Evolutionary conservation across 2,329 filamentous ascomycete species (phyloP).

Genomic region (Paraphoma chrysanthemicola): DNA sequence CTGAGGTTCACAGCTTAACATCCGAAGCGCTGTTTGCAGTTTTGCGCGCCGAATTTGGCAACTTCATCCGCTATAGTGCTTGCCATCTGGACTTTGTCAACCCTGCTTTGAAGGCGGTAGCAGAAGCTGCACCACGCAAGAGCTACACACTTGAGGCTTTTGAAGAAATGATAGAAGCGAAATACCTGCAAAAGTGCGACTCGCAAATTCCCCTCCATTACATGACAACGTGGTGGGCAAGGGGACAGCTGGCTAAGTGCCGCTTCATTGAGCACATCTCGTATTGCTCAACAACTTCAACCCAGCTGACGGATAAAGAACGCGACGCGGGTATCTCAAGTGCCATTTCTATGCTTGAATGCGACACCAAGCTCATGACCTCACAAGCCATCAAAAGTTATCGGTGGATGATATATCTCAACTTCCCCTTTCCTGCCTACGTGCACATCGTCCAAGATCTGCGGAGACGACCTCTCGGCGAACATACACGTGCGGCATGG

Average conservation of each 20-base stretch:
- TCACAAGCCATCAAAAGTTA: slow-evolving; percentile 52
- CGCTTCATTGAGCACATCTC: slow-evolving; percentile 60
- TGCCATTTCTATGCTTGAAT: slow-evolving; percentile 53
- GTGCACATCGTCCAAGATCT: slow-evolving; percentile 55
- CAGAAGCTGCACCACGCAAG: slow-evolving; percentile 3
- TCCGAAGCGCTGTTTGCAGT: slow-evolving; percentile 63
- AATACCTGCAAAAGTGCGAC: slow-evolving; percentile 45
- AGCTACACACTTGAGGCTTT: slow-evolving; percentile 41
- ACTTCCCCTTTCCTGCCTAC: slow-evolving; percentile 61
- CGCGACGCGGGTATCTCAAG: slow-evolving; percentile 37
- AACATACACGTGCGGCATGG: slow-evolving; percentile 51
- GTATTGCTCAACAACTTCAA: slow-evolving; percentile 12
- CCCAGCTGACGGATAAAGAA: slow-evolving; percentile 25
- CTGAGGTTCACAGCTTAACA: slow-evolving; percentile 52
- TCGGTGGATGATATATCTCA: slow-evolving; percentile 51
- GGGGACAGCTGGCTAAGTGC: slow-evolving; percentile 56
- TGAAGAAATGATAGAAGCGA: slow-evolving; percentile 49
- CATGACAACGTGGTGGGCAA: slow-evolving; percentile 56
- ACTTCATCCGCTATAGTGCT: slow-evolving; percentile 48
- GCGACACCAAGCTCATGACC: slow-evolving; percentile 54
- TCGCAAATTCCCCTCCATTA: slow-evolving; percentile 44
- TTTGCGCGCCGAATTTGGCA: slow-evolving; percentile 56
- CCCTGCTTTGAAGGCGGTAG: slow-evolving; percentile 52
- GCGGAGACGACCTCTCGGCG: slow-evolving; percentile 42
- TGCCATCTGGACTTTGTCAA: slow-evolving; percentile 57